Evolutionary conservation across 2,329 filamentous ascomycete species (phyloP), one percentile per base, ranked within the genome.

Genomic region (Verticillium nubilum): DNA sequence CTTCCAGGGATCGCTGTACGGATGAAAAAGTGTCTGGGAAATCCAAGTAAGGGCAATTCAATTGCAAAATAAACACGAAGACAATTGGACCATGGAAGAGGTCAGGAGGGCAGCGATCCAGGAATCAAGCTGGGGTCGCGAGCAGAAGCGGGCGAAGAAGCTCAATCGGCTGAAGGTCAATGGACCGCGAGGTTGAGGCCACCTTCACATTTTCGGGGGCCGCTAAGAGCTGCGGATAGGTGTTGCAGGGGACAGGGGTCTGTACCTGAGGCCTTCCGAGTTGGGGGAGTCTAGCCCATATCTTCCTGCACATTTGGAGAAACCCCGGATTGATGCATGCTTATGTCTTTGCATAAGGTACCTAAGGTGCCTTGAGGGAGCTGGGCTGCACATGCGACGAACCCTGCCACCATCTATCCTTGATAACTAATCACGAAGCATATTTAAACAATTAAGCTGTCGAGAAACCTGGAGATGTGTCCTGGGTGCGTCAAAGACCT

Each of bases 21-120:
- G 65, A 66, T 65, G 61, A 65, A 67, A 54, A 59, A 63, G 56
- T 52, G 58, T 27, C 57, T 31, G 57, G 55, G 29, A 53, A 42
- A 31, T 55, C 27, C 26, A 50, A 52, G 26, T 28, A 47, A 57
- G 25, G 23, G 23, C 37, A 47, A 26, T 9, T 31, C 26, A 57
- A 31, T 29, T 23, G 26, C 25, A 23, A 52, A 27, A 25, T 26
- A n/a, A 28, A 10, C 37, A 33, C 27, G 23, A 52, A 57, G 42
- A 28, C 56, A 52, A 57, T 57, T 57, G 56, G 52, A 53, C 52
- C 52, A 53, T 28, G 15, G 6, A 29, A 17, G 27, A 53, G 27
- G 52, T 53, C 27, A 29, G 52, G 25, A 53, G 13, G 26, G n/a
- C 27, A 28, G 27, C 52, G 52, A 29, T 53, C 26, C 52, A 19